Evolutionary conservation across 2,329 filamentous ascomycete species (phyloP), one percentile per base, ranked within the genome.

Genomic region (Fusarium piperis): DNA sequence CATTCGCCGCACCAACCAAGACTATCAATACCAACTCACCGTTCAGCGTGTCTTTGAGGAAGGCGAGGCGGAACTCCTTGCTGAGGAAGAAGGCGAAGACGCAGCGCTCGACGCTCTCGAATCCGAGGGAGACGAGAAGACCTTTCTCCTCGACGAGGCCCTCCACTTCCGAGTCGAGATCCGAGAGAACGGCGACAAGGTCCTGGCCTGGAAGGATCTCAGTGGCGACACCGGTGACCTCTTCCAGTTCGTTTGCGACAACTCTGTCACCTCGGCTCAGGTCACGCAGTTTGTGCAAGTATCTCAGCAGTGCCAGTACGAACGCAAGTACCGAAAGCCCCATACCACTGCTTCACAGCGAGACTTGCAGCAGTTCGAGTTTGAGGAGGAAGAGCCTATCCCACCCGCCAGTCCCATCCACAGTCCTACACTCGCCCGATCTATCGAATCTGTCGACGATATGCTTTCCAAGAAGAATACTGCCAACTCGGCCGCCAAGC

Each of bases 231-330:
- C 90, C 33, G 95, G 94, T 60, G 96, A 99, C 81, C 88, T 98
- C n/a, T 99, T 94, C 87, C 95, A 99, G 81, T 99, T 98, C 79
- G 93, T 99, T 71, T 98, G 95, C 84, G 96, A 98, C 82, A 81
- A 86, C 39, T 91, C 91, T 13, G 89, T 93, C 44, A 85, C 90
- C 30, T 84, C 90, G 3, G 87, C 90, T 53, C 92, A 95, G 75
- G 92, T 96, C 26, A 87, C 91, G 51, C 89, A 92, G 16, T 98
- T 99, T 80, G 90, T 95, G 78, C 87, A 92, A 60, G 91, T 94
- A 59, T 93, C 96, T 9, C 89, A 93, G 64, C 92, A 98, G 88
- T 98, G 96, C 80, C 96, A 99, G 82, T 99, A 97, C 92, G 96
- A 99, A 84, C 90, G 95, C 78, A 98, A 97, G 81, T 97, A 96